Conservation (phyloP, 1,284 basidiomycete genomes). For the Rhodotorula sp. region DNA sequence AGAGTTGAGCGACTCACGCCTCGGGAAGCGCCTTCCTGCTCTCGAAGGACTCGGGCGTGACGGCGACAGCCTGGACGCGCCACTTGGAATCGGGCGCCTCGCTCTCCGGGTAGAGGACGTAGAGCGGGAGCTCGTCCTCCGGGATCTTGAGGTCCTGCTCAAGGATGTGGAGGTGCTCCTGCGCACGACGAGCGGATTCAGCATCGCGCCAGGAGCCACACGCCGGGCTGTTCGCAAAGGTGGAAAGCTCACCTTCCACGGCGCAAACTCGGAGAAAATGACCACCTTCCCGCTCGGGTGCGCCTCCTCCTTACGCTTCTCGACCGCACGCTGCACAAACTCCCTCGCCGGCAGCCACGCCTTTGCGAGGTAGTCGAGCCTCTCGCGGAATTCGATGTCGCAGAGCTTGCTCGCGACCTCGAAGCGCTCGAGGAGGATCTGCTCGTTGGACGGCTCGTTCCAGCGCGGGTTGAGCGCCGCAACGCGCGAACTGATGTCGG, state of each 20-base stretch:
- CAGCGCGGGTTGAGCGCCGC: slow-evolving; percentile 80
- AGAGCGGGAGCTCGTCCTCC: slow-evolving; percentile 64
- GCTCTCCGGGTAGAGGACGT: slow-evolving; percentile 85
- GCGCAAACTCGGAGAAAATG: slow-evolving; percentile 75
- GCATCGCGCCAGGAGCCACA: not conserved
- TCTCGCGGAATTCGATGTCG: slow-evolving; percentile 80
- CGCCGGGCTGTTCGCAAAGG: not conserved
- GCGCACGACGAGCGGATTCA: slow-evolving; percentile 40
- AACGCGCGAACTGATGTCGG: slow-evolving; percentile 80
- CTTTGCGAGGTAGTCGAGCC: slow-evolving; percentile 78
- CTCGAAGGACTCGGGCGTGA: slow-evolving; percentile 78
- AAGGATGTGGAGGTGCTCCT: slow-evolving; percentile 91
- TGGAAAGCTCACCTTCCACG: slow-evolving; percentile 72
- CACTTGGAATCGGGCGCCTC: slow-evolving; percentile 69
- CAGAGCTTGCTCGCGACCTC: slow-evolving; percentile 76
- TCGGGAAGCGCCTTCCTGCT: slow-evolving; percentile 91
- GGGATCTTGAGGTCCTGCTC: slow-evolving; percentile 63
- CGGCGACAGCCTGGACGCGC: slow-evolving; percentile 91
- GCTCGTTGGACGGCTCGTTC: slow-evolving; percentile 71
- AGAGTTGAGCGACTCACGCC: slow-evolving; percentile 48
- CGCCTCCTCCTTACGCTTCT: slow-evolving; percentile 60
- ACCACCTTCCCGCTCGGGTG: slow-evolving; percentile 77
- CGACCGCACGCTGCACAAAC: slow-evolving; percentile 70
- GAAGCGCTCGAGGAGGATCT: slow-evolving; percentile 77
- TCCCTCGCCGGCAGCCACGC: slow-evolving; percentile 92